Evolutionary conservation across 257 asterid genomes (phyloP).

Genomic region (Gentiana macrophylla): DNA sequence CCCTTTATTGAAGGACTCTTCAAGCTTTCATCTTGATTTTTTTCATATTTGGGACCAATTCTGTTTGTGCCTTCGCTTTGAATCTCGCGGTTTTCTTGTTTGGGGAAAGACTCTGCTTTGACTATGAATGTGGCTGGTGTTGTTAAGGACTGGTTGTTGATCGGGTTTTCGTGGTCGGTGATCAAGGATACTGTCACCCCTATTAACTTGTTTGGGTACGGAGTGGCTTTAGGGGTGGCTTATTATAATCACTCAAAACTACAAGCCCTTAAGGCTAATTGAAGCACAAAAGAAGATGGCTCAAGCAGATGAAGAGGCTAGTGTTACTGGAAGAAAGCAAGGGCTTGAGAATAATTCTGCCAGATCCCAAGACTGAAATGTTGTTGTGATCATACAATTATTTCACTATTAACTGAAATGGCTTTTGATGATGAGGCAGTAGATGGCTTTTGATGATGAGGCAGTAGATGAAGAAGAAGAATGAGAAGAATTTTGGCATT

Average conservation of each 20-base stretch:
- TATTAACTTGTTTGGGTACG: constrained; percentile 16
- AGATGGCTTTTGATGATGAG: no score
- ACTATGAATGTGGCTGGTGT: constrained; percentile 27
- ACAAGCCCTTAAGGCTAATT: constrained; percentile 9
- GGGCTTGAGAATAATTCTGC: not conserved
- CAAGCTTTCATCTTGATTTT: constrained; percentile 17
- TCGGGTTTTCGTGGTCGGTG: constrained; percentile 23
- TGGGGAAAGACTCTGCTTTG: constrained; percentile 21
- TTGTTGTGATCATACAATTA: no score
- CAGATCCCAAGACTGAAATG: no score
- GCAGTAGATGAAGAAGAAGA: no score
- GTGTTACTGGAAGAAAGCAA: constrained; percentile 7
- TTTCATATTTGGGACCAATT: constrained; percentile 16
- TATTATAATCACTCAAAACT: constrained; percentile 13
- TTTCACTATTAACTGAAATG: no score
- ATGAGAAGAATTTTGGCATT: no score
- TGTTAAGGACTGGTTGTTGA: constrained; percentile 22
- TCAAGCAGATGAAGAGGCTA: constrained; percentile 8
- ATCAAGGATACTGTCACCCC: constrained; percentile 22
- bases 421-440: no score
- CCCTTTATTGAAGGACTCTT: constrained; percentile 28
- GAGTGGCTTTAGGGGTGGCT: constrained; percentile 16
- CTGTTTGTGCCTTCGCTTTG: constrained; percentile 20
- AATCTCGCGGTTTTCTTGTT: constrained; percentile 18
- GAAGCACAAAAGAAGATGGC: constrained; percentile 21